Conservation (phyloP, 129 eudicot genomes). For the Chrysanthemum makinoi region DNA sequence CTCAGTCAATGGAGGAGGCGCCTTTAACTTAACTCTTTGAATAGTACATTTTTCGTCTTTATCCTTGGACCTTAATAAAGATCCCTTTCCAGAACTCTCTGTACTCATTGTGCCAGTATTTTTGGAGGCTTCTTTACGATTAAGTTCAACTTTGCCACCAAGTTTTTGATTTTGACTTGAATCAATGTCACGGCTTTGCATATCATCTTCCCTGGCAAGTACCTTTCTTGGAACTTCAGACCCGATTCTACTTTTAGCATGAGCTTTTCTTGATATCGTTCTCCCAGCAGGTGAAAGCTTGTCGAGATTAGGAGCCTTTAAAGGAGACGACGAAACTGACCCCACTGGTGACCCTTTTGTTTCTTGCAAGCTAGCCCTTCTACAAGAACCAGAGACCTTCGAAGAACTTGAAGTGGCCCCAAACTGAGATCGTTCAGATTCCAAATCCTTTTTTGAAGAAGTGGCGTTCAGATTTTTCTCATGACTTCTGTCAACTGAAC, state of each 20-base stretch:
- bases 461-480: conserved; percentile 38
- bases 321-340: conserved; percentile 83
- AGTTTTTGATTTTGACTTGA: conserved; percentile 27
- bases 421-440: conserved; percentile 37
- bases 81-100: conserved; percentile 28
- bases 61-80: conserved; percentile 33
- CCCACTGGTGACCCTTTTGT: conserved; percentile 72
- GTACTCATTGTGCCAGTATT: conserved; percentile 11
- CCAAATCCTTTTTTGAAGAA: conserved; percentile 40
- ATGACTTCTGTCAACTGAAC: conserved; percentile 24
- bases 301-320: conserved; percentile 29
- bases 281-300: conserved; percentile 36
- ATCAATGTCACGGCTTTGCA: conserved; percentile 19
- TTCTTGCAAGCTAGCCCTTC: conserved; percentile 44
- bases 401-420: conserved; percentile 89
- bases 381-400: conserved; percentile 62
- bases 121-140: conserved; percentile 22
- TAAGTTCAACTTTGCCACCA: conserved; percentile 34
- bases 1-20: conserved; percentile 29
- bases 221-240: conserved; percentile 33
- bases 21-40: conserved; percentile 36
- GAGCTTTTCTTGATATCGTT: conserved; percentile 32
- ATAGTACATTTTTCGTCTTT: conserved; percentile 28
- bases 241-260: conserved; percentile 24
- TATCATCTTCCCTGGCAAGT: too few relatives aligned